Evolutionary conservation across 176 grass and related monocot genomes (phyloP).

Genomic region (Paspalum notatum): DNA sequence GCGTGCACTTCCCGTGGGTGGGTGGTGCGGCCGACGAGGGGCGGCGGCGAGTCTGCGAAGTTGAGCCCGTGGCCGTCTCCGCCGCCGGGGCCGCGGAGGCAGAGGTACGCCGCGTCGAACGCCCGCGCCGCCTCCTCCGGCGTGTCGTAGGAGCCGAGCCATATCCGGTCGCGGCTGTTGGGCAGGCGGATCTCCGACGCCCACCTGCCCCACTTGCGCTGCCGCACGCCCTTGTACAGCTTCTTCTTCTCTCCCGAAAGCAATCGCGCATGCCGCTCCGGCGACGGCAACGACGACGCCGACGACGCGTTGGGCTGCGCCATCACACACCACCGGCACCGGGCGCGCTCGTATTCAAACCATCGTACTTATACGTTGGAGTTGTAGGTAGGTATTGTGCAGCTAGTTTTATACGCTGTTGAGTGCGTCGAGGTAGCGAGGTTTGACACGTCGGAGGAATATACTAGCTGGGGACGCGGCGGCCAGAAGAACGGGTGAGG

Average conservation of each 20-base stretch:
- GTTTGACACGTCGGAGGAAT: no score
- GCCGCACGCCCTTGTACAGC: constrained; percentile 66
- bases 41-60: constrained; percentile 51
- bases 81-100: constrained; percentile 47
- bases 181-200: constrained; percentile 77
- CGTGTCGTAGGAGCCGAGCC: constrained; percentile 57
- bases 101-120: constrained; percentile 60
- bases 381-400: no score
- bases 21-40: constrained; percentile 5
- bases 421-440: no score
- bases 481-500: no score
- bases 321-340: no score
- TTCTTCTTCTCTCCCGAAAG: constrained; percentile 21
- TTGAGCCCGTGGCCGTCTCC: constrained; percentile 51
- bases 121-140: constrained; percentile 62
- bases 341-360: no score
- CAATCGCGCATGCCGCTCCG: background rate
- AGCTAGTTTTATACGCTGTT: no score
- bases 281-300: background rate
- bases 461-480: no score
- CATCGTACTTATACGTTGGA: no score
- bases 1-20: constrained; percentile 39
- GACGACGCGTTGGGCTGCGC: background rate
- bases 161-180: constrained; percentile 52
- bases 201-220: constrained; percentile 66